Conservation (phyloP, 179 eudicot genomes). For the Heliamphora pulchella region DNA sequence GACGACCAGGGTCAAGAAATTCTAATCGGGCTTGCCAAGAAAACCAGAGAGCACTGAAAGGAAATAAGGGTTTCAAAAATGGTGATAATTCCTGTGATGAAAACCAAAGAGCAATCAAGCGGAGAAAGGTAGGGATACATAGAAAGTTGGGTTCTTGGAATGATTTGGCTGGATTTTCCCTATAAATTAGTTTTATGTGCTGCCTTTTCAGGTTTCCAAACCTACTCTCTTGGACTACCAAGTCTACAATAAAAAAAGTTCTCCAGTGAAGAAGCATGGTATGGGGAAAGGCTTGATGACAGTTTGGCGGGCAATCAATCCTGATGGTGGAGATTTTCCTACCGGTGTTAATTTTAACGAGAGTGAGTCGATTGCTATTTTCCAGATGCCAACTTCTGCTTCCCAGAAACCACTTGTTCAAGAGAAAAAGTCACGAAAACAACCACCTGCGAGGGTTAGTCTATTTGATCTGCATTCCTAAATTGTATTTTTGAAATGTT, state of each 20-base stretch:
- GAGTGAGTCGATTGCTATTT: conserved; percentile 17
- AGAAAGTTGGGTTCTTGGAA: neutral
- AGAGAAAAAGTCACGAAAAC: conserved; percentile 37
- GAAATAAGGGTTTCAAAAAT: conserved; percentile 25
- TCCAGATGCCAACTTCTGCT: conserved; percentile 15
- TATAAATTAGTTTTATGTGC: conserved; percentile 4
- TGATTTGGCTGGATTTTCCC: conserved; percentile 13
- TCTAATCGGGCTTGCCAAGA: conserved; percentile 30
- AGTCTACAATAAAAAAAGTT: conserved; percentile 22
- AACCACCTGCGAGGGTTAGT: conserved; percentile 52
- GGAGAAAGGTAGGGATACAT: conserved; percentile 55
- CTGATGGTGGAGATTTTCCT: conserved; percentile 30
- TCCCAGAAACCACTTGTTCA: conserved; percentile 17
- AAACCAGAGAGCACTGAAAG: conserved; percentile 33
- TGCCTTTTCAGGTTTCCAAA: conserved; percentile 34
- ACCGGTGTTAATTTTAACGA: conserved; percentile 23
- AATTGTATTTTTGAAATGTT: conserved; percentile 1
- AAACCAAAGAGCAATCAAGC: conserved; percentile 36
- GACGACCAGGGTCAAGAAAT: conserved; percentile 30
- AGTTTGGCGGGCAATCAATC: conserved; percentile 41
- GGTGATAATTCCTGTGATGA: conserved; percentile 30
- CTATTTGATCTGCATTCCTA: conserved; percentile 8
- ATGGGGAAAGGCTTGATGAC: conserved; percentile 83
- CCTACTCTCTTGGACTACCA: conserved; percentile 29
- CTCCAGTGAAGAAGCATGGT: conserved; percentile 56